Evolutionary conservation across 2,329 filamentous ascomycete species (phyloP), one percentile per base, ranked within the genome.

Genomic region (Karstenula rhodostoma): DNA sequence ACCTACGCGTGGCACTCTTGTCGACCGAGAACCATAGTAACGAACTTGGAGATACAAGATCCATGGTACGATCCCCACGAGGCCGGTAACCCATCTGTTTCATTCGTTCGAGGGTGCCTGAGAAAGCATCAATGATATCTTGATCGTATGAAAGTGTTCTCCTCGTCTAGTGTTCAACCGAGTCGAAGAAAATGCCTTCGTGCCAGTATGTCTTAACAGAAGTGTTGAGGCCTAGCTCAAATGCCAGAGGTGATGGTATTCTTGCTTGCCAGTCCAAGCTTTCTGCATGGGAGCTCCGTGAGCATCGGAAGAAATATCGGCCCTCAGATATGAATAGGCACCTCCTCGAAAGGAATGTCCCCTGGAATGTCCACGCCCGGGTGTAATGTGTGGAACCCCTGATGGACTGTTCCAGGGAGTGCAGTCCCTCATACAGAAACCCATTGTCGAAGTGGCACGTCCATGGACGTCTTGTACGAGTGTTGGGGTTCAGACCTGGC

Each of bases 291-390:
- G 2, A 33, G 32, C 27, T 27, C 22, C n/a, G 10, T 19, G 47
- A 32, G 25, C 47, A 50, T 35, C 47, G n/a, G 17, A 33, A 50
- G 32, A 50, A 50, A 4, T 33, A 33, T 50, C 33, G 27, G 12
- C 47, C 25, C 27, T 50, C 27, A 17, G 47, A 50, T 25, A 50
- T 25, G 32, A 50, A 50, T 6, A 53, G 32, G 42, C 50, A 53
- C 35, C 32, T 37, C 13, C 23, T 19, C 7, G 50, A 37, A 13
- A 53, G 15, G 29, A 37, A 42, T 12, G 32, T 53, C n/a, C 42
- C 50, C 13, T 53, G 33, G 9, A 22, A 53, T n/a, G 33, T 53
- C 33, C 50, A 53, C 8, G 32, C 50, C 22, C 50, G 17, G 12
- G 33, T 37, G 7, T 35, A 40, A 32, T 53, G 50, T 3, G 32